Percentiles rank a stretch among this genome's conserved stretches.
phyloP scores from a whole-genome alignment of 192 early-diverging fungal genomes.

The Nowakowskiella sp. region DNA sequence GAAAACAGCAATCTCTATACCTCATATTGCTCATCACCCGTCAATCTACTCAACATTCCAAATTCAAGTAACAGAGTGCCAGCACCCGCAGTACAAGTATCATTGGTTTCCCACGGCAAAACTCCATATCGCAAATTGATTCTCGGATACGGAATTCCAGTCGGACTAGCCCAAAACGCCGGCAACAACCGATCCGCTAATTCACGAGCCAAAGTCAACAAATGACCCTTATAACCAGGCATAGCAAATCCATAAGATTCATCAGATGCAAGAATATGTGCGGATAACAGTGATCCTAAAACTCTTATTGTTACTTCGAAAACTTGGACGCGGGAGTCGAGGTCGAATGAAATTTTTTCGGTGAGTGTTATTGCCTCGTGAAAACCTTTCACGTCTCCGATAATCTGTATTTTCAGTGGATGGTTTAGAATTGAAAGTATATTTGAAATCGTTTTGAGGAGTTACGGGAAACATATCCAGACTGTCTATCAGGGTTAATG shows the following conservation, averaged over 20 bases:
- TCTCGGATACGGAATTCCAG: conserved; percentile 74
- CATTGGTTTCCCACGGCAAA: conserved; percentile 50
- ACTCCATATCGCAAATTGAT: conserved; percentile 75
- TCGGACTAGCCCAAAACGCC: conserved; percentile 75
- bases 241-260: conserved; percentile 47
- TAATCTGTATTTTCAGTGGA: conserved; percentile 30
- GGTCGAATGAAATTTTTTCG: conserved; percentile 63
- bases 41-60: conserved; percentile 79
- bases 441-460: conserved; percentile 7
- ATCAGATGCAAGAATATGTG: conserved; percentile 76
- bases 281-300: conserved; percentile 82
- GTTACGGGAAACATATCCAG: conserved; percentile 75
- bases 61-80: conserved; percentile 90
- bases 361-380: conserved; percentile 53
- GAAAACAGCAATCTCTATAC: conserved; percentile 18
- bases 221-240: conserved; percentile 66
- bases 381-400: conserved; percentile 62
- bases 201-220: conserved; percentile 69
- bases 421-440: not conserved
- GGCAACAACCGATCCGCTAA: conserved; percentile 76
- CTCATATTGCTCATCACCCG: conserved; percentile 72
- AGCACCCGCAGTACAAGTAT: conserved; percentile 74
- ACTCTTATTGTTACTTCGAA: conserved; percentile 93
- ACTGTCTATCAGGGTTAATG: conserved; percentile 86
- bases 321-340: conserved; percentile 83